Evolutionary conservation across 192 early-diverging fungal genomes (phyloP).

Genomic region (Obelidium mucronatum): DNA sequence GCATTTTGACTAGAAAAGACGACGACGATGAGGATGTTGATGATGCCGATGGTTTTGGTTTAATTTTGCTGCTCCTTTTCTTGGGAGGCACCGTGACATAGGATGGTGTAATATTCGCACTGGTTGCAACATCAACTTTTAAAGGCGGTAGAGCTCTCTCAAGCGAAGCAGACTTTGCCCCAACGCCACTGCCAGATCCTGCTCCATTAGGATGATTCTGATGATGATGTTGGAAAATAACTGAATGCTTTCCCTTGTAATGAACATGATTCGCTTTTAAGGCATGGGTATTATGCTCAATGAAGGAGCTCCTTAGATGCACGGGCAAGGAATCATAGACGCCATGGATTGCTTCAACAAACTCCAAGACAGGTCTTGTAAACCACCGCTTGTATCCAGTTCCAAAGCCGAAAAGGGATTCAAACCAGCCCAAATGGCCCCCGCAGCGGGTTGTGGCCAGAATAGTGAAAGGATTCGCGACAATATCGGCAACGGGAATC

Average conservation of each 20-base stretch:
- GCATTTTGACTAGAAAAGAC: not conserved
- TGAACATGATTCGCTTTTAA: not conserved
- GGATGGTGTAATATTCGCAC: too few species aligned
- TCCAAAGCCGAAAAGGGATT: slow-evolving; percentile 12
- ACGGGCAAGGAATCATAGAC: not conserved
- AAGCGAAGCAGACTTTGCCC: too few species aligned
- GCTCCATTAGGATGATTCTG: not conserved
- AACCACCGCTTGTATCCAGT: slow-evolving; percentile 43
- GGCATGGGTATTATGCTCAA: not conserved
- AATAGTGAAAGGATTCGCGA: slow-evolving; percentile 78
- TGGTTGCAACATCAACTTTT: not conserved
- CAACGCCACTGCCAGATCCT: not conserved
- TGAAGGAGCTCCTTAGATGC: not conserved
- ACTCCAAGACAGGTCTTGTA: slow-evolving; percentile 51
- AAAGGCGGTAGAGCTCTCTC: not conserved
- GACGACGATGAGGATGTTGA: not conserved
- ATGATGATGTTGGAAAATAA: not conserved
- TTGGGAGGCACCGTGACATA: not conserved
- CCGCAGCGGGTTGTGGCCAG: slow-evolving; percentile 82
- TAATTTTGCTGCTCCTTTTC: not conserved
- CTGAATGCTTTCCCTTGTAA: not conserved
- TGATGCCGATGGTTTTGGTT: not conserved
- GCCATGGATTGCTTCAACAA: slow-evolving; percentile 29
- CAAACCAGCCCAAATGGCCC: slow-evolving; percentile 93
- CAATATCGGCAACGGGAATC: slow-evolving; percentile 76